A percentile compares a stretch with the other conserved stretches of the same genome.
These are phyloP conservation scores for Pseudogymnoascus sp. DNA, from an alignment of 2,329 filamentous ascomycete species.

Conservation along the genomic window DNA sequence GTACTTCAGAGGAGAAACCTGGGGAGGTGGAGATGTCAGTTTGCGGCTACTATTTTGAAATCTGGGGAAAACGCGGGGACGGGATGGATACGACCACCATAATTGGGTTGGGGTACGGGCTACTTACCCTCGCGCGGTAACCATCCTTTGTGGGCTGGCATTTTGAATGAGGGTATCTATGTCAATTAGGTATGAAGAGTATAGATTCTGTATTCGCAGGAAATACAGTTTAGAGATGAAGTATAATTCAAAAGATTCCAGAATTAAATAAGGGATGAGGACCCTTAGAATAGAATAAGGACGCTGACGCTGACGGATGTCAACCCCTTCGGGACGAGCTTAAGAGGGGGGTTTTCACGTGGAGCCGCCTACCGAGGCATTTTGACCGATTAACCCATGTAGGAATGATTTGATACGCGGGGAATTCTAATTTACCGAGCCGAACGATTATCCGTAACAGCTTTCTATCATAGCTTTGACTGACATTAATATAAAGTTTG, in stretches of 20 bases:
- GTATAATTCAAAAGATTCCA: neutral
- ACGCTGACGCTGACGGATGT: neutral
- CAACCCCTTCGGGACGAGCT: neutral
- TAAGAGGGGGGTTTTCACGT: neutral
- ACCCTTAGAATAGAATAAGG: neutral
- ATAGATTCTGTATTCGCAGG: neutral
- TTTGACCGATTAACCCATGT: neutral
- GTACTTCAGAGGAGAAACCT: constrained; percentile 50
- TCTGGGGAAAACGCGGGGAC: neutral
- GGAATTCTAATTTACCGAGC: neutral
- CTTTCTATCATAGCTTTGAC: neutral
- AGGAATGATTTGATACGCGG: neutral
- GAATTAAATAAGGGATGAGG: neutral
- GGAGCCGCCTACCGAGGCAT: constrained; percentile 3
- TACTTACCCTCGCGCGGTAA: neutral
- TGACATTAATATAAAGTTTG: constrained; percentile 6
- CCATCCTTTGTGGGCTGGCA: neutral
- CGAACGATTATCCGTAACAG: neutral
- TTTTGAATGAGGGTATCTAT: neutral
- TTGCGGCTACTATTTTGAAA: neutral
- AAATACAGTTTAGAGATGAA: neutral
- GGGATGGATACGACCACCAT: neutral
- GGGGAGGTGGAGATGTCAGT: constrained; percentile 12
- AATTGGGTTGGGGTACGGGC: neutral
- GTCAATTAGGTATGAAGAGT: neutral